These are phyloP conservation scores for Sordariomycetes sp. DNA, from an alignment of 2,329 filamentous ascomycete species.

Conservation along the genomic window DNA sequence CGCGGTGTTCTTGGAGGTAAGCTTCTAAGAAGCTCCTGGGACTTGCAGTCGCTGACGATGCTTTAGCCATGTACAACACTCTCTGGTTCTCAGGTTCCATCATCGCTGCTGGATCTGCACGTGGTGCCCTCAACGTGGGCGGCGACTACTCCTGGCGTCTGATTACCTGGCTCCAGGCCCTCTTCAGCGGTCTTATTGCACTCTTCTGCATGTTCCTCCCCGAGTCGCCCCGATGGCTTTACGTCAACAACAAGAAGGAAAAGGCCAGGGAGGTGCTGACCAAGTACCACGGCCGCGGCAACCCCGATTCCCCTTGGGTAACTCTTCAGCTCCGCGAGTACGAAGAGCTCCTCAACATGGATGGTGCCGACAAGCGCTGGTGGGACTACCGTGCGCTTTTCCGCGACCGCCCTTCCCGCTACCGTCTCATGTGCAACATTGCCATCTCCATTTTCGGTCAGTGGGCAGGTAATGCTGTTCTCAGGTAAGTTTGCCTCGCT, in stretches of 20 bases:
- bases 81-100: conserved; percentile 30
- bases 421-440: conserved; percentile 32
- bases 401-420: conserved; percentile 24
- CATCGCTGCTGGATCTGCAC: conserved; percentile 33
- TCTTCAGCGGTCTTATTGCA: conserved; percentile 26
- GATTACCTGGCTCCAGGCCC: conserved; percentile 27
- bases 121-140: conserved; percentile 24
- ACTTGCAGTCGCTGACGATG: neutral
- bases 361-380: conserved; percentile 37
- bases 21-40: neutral
- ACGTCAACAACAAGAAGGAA: conserved; percentile 22
- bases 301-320: conserved; percentile 20
- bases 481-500: no score
- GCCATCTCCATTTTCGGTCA: conserved; percentile 32
- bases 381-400: conserved; percentile 38
- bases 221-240: conserved; percentile 29
- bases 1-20: conserved; percentile 33
- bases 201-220: conserved; percentile 19
- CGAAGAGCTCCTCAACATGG: conserved; percentile 30
- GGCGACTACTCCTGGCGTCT: conserved; percentile 27
- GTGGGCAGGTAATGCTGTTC: conserved; percentile 29
- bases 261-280: conserved; percentile 19
- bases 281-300: conserved; percentile 32
- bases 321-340: conserved; percentile 31
- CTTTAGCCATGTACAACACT: conserved; percentile 11